phyloP scores from a whole-genome alignment of 2,329 filamentous ascomycete genomes.

The Clathrospora elynae region DNA sequence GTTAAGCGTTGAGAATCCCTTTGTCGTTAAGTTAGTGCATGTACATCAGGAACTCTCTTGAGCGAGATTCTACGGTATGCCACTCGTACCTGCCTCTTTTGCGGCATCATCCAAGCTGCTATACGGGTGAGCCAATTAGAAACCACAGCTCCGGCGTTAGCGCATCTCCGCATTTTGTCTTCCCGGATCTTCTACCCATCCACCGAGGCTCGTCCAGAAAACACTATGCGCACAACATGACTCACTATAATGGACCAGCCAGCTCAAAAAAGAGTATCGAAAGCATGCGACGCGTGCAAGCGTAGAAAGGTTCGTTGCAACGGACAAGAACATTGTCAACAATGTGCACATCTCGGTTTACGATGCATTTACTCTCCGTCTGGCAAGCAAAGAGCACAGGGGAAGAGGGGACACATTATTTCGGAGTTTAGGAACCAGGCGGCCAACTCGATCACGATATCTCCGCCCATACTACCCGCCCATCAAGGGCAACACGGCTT shows the following conservation, averaged over 20 bases:
- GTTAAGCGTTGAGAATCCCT: no score
- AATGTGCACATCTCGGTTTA: slow-evolving; percentile 50
- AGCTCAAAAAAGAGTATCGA: slow-evolving; percentile 42
- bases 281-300: slow-evolving; percentile 56
- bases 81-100: slow-evolving; percentile 13
- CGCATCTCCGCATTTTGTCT: slow-evolving; percentile 18
- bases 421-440: slow-evolving; percentile 49
- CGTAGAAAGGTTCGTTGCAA: slow-evolving; percentile 56
- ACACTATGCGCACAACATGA: slow-evolving; percentile 25
- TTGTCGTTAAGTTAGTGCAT: no score
- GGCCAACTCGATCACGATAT: slow-evolving; percentile 18
- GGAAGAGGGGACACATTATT: slow-evolving; percentile 50
- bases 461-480: slow-evolving; percentile 36
- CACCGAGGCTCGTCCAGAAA: slow-evolving; percentile 16
- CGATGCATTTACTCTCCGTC: slow-evolving; percentile 52
- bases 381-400: slow-evolving; percentile 46
- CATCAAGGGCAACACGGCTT: slow-evolving; percentile 17
- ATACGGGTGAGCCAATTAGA: slow-evolving; percentile 11
- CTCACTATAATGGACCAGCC: slow-evolving; percentile 32
- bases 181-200: slow-evolving; percentile 19
- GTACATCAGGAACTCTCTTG: no score
- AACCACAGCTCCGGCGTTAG: slow-evolving; percentile 13
- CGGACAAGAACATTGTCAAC: slow-evolving; percentile 52
- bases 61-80: slow-evolving; percentile 5
- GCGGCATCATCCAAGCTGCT: neutral